phyloP scores from a whole-genome alignment of 2,329 filamentous ascomycete species.

The Colletotrichum caudatum region DNA sequence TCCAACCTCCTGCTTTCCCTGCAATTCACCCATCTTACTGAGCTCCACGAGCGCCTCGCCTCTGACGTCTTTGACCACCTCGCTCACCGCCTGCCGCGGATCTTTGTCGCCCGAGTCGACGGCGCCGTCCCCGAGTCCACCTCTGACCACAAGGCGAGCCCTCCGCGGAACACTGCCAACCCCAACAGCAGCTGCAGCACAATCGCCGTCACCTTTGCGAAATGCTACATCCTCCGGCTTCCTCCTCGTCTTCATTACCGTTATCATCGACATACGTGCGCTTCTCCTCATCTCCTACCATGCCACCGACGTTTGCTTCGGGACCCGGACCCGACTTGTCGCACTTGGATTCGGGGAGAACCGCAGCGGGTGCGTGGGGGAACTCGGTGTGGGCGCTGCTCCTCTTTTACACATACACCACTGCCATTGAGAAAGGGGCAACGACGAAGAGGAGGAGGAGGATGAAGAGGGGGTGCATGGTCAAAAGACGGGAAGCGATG shows the following conservation, averaged over 20 bases:
- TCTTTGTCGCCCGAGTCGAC: constrained; percentile 52
- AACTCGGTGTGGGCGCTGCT: not conserved
- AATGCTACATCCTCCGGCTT: constrained; percentile 41
- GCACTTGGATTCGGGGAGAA: too few species aligned
- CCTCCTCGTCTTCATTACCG: not conserved
- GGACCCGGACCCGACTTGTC: constrained; percentile 11
- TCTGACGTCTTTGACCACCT: constrained; percentile 49
- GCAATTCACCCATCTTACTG: constrained; percentile 53
- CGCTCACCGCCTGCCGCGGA: constrained; percentile 45
- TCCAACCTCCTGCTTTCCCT: constrained; percentile 54
- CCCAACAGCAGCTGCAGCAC: not conserved
- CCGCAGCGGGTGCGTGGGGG: too few species aligned
- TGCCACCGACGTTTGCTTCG: not conserved
- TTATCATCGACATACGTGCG: not conserved
- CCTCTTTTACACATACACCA: not conserved
- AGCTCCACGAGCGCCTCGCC: constrained; percentile 49
- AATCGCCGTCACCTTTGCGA: constrained; percentile 20
- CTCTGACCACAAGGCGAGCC: not conserved
- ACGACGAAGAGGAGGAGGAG: too few species aligned
- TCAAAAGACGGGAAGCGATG: constrained; percentile 31
- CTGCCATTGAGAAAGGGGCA: not conserved
- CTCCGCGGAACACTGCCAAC: not conserved
- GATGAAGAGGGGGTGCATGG: not conserved
- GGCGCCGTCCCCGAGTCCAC: constrained; percentile 40
- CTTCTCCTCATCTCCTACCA: not conserved